Base-by-base conservation (phyloP, 257 asterid species). In the Nicotiana attenuata region DNA sequence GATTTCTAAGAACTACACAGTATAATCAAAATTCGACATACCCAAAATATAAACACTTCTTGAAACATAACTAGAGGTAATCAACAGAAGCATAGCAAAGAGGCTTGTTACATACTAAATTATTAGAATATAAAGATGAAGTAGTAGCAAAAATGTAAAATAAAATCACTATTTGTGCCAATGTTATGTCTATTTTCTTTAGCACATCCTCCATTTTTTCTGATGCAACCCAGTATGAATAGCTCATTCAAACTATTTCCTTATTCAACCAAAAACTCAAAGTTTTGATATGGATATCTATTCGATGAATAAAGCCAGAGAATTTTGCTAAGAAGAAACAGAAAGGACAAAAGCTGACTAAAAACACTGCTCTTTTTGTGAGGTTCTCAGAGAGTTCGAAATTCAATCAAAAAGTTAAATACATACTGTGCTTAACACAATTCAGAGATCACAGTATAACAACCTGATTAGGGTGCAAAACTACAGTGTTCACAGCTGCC, bases 381-480 rank as follows among this genome's bases (percentile, higher is more conserved):
- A 65, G 45, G 47, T 65, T 29, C 73, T 7, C 20, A 65, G 47
- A 65, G 47, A 65, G 45, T 65, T 65, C 22, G 13, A 65, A 22
- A 65, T 29, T 24, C 63, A 47, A 65, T 31, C 20, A 65, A 65
- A 28, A 47, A 80, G 41, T 24, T 29, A 19, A 17, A 29, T 16
- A 29, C 17, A 65, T 65, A 29, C 73, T 7, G 73, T 65, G 59
- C 61, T 15, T 73, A 59, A 73, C 79, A 47, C 59, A 16, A 38
- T 52, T 56, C 45, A n/a, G 26, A 79, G 61, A 73, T 73, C 79
- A 16, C 9, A 50, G 47, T 50, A 57, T 33, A 64, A 52, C 13
- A 63, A 89, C 98, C 97, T 96, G 99, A 89, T 96, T 96, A 66
- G 99, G 99, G 83, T 94, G 99, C 92, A 96, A 90, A 82, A 96